phyloP scores from a whole-genome alignment of 768 basidiomycete species.

The Trametes maxima region DNA sequence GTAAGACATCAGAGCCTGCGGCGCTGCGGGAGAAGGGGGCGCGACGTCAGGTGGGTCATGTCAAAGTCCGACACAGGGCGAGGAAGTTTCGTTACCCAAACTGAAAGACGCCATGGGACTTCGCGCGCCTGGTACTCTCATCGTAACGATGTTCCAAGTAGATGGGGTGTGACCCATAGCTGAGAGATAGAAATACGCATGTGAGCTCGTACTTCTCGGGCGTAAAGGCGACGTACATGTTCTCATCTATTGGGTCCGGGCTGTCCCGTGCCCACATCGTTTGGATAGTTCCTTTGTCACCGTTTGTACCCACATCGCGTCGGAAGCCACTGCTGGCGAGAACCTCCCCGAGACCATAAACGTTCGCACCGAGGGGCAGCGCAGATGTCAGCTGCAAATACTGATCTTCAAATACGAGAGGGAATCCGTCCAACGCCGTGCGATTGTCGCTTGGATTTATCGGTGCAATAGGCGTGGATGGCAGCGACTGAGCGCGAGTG shows the following conservation, averaged over 20 bases:
- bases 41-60: conserved; percentile 8
- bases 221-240: conserved; percentile 48
- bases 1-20: conserved; percentile 69
- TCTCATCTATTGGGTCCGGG: conserved; percentile 65
- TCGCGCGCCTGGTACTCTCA: conserved; percentile 47
- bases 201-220: background rate
- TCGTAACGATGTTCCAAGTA: conserved; percentile 77
- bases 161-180: conserved; percentile 73
- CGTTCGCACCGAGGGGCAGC: conserved; percentile 65
- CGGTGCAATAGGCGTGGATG: conserved; percentile 57
- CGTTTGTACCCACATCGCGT: conserved; percentile 55
- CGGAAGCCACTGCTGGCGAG: conserved; percentile 70
- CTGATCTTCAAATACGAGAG: conserved; percentile 77
- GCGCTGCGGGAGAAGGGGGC: conserved; percentile 43
- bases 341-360: conserved; percentile 80
- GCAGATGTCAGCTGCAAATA: conserved; percentile 76
- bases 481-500: conserved; percentile 64
- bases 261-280: conserved; percentile 68
- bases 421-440: conserved; percentile 63
- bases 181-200: background rate
- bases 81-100: conserved; percentile 48
- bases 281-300: conserved; percentile 58
- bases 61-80: background rate
- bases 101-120: conserved; percentile 77
- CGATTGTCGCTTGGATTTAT: conserved; percentile 51